A percentile compares a stretch with the other conserved stretches of the same genome.
These are phyloP conservation scores for Dothistroma septosporum DNA, from an alignment of 2,329 filamentous ascomycete species.

Conservation along the genomic window DNA sequence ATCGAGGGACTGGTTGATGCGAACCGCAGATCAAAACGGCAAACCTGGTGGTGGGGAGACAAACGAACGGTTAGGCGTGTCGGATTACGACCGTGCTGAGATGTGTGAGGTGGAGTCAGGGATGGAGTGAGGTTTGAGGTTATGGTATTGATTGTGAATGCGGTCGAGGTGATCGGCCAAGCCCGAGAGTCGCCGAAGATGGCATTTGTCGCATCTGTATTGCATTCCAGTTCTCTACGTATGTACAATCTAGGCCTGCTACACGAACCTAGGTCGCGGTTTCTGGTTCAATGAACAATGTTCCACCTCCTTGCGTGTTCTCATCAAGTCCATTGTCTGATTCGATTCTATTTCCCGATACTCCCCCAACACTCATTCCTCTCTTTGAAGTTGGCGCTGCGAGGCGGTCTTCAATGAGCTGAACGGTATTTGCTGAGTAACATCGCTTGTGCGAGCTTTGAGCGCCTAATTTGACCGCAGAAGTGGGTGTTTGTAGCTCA, in stretches of 20 bases:
- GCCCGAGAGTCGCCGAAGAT: background rate
- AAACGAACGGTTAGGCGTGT: background rate
- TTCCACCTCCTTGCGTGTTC: conserved; percentile 7
- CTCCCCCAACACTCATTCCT: conserved; percentile 23
- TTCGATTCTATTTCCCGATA: conserved; percentile 7
- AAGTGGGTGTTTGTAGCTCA: conserved; percentile 14
- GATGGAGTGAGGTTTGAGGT: conserved; percentile 1
- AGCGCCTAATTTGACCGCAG: conserved; percentile 15
- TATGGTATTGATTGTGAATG: background rate
- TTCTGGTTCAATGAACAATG: background rate
- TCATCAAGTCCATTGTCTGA: conserved; percentile 7
- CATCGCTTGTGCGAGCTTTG: conserved; percentile 23
- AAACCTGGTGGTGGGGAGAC: background rate
- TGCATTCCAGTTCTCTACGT: background rate
- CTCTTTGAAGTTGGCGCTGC: conserved; percentile 11
- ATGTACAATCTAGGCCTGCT: background rate
- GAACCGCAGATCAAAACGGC: background rate
- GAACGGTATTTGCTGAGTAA: conserved; percentile 29
- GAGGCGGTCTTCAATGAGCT: conserved; percentile 22
- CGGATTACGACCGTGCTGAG: background rate
- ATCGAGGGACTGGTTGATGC: background rate
- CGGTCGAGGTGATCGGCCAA: background rate
- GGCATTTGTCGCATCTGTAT: background rate
- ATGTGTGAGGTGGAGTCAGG: background rate
- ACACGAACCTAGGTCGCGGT: background rate